phyloP scores from a whole-genome alignment of 2,329 filamentous ascomycete species.

The Bimuria novae-zelandiae region DNA sequence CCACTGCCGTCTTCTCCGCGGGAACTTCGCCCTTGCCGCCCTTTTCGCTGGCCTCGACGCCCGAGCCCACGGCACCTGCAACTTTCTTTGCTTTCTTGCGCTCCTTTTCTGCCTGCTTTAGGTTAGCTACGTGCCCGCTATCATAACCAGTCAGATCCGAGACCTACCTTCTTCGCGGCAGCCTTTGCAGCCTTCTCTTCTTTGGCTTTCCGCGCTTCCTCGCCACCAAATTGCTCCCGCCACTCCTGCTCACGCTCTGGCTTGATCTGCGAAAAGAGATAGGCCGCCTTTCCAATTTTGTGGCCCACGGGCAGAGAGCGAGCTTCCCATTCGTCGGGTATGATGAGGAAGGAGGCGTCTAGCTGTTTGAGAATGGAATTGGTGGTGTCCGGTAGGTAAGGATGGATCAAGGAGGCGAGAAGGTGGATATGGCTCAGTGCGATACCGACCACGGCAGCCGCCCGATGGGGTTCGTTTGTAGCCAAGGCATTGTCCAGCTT shows the following conservation, averaged over 20 bases:
- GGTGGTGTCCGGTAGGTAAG: slow-evolving; percentile 69
- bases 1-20: slow-evolving; percentile 46
- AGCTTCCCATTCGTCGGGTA: slow-evolving; percentile 57
- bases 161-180: slow-evolving; percentile 53
- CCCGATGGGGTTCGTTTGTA: slow-evolving; percentile 62
- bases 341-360: slow-evolving; percentile 59
- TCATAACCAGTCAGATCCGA: no score
- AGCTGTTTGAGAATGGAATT: slow-evolving; percentile 79
- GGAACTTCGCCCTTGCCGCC: slow-evolving; percentile 56
- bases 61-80: slow-evolving; percentile 66
- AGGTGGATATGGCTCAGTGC: slow-evolving; percentile 84
- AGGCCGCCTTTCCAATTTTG: slow-evolving; percentile 77
- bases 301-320: slow-evolving; percentile 64
- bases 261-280: slow-evolving; percentile 84
- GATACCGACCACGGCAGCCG: slow-evolving; percentile 71
- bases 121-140: background rate
- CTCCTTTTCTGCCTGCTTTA: slow-evolving; percentile 62
- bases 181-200: slow-evolving; percentile 69
- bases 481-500: slow-evolving; percentile 65
- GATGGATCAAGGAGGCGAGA: slow-evolving; percentile 75
- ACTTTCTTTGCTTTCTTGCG: slow-evolving; percentile 62
- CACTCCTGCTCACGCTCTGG: slow-evolving; percentile 81
- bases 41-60: slow-evolving; percentile 79
- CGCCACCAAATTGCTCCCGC: slow-evolving; percentile 74
- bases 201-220: slow-evolving; percentile 68